Percentiles rank a stretch among this genome's conserved stretches.
Evolutionary conservation across 2,329 filamentous ascomycete genomes (phyloP).

Genomic region (Talaromyces sp.): DNA sequence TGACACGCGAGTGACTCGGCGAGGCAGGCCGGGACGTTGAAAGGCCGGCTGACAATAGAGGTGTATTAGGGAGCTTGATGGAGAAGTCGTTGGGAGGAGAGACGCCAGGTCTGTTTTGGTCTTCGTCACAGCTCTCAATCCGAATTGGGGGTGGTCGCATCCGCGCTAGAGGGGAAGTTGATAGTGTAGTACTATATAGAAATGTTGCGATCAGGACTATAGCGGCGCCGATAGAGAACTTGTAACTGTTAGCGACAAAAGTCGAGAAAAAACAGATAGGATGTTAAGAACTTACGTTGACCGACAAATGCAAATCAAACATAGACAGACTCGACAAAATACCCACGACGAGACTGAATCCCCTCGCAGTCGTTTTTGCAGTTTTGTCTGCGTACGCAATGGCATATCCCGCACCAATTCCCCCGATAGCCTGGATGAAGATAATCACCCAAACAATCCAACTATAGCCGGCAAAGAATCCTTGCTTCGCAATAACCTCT

Average conservation of each 20-base stretch:
- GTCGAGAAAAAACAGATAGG: background rate
- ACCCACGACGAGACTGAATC: constrained; percentile 84
- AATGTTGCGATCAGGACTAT: constrained; percentile 80
- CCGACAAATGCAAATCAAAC: constrained; percentile 73
- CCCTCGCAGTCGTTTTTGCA: constrained; percentile 89
- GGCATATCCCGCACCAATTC: constrained; percentile 76
- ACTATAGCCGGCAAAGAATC: constrained; percentile 95
- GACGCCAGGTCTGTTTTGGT: constrained; percentile 33
- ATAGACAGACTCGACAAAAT: constrained; percentile 81
- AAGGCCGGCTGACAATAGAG: constrained; percentile 44
- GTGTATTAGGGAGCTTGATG: constrained; percentile 46
- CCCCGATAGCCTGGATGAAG: constrained; percentile 75
- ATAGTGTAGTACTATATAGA: constrained; percentile 63
- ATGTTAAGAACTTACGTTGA: constrained; percentile 59
- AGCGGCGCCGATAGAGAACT: constrained; percentile 79
- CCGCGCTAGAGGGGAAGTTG: constrained; percentile 43
- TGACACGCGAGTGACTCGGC: constrained; percentile 45
- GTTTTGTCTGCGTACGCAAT: constrained; percentile 86
- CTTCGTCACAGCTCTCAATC: constrained; percentile 67
- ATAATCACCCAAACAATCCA: constrained; percentile 86
- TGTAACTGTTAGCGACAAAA: background rate
- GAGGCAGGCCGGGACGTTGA: constrained; percentile 54
- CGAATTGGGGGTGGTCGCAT: constrained; percentile 48
- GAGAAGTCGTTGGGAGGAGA: constrained; percentile 44
- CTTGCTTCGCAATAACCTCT: constrained; percentile 72